Evolutionary conservation across 371 early-diverging fungal species (phyloP).

Genomic region (Saksenaea oblongispora): DNA sequence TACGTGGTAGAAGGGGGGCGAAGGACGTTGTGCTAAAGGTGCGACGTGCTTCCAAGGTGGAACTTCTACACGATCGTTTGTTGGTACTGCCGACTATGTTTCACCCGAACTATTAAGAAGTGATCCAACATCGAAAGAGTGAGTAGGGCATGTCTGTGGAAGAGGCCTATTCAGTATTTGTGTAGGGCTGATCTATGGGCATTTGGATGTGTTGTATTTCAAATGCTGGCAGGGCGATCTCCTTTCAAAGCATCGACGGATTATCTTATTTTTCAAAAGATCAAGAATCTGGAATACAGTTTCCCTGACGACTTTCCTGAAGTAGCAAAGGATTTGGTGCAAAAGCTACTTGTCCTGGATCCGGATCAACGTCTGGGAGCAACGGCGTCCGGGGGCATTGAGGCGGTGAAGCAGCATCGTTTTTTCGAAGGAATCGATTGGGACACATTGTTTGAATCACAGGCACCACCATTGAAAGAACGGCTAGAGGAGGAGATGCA

Average conservation of each 20-base stretch:
- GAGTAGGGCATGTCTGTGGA: constrained; percentile 7
- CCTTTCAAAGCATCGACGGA: constrained; percentile 97
- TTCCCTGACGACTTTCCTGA: constrained; percentile 77
- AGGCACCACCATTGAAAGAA: constrained; percentile 37
- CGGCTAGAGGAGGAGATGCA: constrained; percentile 39
- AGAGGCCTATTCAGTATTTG: not conserved
- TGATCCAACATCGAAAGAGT: constrained; percentile 72
- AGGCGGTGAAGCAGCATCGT: constrained; percentile 80
- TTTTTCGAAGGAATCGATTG: constrained; percentile 92
- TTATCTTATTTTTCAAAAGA: constrained; percentile 95
- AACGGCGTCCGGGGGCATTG: constrained; percentile 60
- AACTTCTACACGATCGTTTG: constrained; percentile 80
- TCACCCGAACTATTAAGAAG: constrained; percentile 96
- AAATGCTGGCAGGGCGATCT: constrained; percentile 89
- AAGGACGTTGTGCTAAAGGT: too few species aligned
- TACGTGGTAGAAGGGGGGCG: too few species aligned
- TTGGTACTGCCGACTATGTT: constrained; percentile 96
- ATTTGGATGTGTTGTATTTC: constrained; percentile 96
- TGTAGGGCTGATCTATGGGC: constrained; percentile 96
- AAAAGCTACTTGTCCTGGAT: constrained; percentile 73
- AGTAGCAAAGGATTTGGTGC: constrained; percentile 71
- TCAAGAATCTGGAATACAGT: constrained; percentile 81
- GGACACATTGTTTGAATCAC: constrained; percentile 55
- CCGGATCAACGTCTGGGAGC: constrained; percentile 75
- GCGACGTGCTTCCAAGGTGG: too few species aligned